phyloP scores from a whole-genome alignment of 345 rosid genomes.

The Clausena lansium region DNA sequence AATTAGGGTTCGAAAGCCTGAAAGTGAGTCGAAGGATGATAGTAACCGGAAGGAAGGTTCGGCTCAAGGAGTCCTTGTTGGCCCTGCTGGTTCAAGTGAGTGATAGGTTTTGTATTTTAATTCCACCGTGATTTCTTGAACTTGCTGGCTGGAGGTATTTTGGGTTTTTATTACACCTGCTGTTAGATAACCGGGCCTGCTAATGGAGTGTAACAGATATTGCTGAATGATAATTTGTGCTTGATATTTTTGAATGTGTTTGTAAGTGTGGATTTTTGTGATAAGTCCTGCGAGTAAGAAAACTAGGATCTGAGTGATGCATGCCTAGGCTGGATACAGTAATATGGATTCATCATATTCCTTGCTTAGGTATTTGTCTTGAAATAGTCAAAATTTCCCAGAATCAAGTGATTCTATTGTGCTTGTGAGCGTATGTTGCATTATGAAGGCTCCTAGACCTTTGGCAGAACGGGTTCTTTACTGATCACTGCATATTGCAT shows the following conservation, averaged over 20 bases:
- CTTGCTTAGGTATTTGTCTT: neutral
- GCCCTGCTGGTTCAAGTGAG: slow-evolving; percentile 65
- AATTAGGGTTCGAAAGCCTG: slow-evolving; percentile 75
- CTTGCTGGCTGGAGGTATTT: neutral
- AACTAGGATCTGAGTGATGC: neutral
- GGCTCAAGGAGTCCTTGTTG: slow-evolving; percentile 97
- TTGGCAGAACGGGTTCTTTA: too few species aligned
- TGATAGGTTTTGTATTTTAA: slow-evolving; percentile 15
- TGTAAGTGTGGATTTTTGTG: neutral
- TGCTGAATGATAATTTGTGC: neutral
- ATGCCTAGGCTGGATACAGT: neutral
- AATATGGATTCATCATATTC: neutral
- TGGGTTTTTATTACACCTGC: neutral
- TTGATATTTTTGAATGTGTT: neutral
- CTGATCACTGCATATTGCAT: too few species aligned
- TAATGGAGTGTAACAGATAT: slow-evolving; percentile 8
- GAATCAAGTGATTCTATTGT: neutral
- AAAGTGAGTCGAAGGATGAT: slow-evolving; percentile 43
- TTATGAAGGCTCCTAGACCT: too few species aligned
- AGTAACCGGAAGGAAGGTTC: slow-evolving; percentile 68
- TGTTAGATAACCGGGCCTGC: neutral
- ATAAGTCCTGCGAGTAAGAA: neutral
- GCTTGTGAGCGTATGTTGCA: too few species aligned
- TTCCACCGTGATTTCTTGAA: slow-evolving; percentile 1
- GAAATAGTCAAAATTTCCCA: neutral